Conservation (phyloP, 331 rosid species). For the Spiraea crenata region DNA sequence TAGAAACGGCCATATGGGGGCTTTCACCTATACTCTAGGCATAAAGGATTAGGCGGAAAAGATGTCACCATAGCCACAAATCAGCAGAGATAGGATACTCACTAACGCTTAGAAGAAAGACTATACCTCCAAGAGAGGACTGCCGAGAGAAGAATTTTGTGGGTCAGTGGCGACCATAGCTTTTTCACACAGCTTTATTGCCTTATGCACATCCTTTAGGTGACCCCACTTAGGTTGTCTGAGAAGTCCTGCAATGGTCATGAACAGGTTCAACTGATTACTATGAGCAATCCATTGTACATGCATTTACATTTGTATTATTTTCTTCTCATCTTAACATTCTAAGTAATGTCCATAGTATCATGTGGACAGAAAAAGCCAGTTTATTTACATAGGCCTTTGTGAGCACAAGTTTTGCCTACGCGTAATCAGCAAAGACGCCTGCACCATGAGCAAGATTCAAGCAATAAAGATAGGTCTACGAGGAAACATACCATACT, state of each 20-base stretch:
- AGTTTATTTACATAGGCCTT: constrained; percentile 9
- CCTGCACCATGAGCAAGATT: constrained; percentile 8
- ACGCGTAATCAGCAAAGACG: not conserved
- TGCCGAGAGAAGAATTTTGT: constrained; percentile 57
- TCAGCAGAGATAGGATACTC: not conserved
- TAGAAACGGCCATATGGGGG: not conserved
- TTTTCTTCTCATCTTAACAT: constrained; percentile 10
- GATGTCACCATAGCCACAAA: not conserved
- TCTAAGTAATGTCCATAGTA: constrained; percentile 5
- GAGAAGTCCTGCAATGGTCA: constrained; percentile 57
- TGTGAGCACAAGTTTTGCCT: not conserved
- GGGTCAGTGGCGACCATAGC: constrained; percentile 88
- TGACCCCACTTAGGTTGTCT: constrained; percentile 99
- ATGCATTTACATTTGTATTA: constrained; percentile 2
- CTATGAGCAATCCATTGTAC: not conserved
- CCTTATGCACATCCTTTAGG: constrained; percentile 83
- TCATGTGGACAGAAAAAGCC: not conserved
- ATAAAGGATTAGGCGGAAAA: not conserved
- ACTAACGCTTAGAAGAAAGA: not conserved
- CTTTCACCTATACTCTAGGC: not conserved
- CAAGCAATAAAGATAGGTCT: not conserved
- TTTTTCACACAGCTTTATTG: constrained; percentile 79
- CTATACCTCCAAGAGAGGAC: constrained; percentile 65
- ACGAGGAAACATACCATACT: constrained; percentile 66
- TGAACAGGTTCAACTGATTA: constrained; percentile 11